phyloP scores from a whole-genome alignment of 192 early-diverging fungal genomes.

The Linnemannia schmuckeri region DNA sequence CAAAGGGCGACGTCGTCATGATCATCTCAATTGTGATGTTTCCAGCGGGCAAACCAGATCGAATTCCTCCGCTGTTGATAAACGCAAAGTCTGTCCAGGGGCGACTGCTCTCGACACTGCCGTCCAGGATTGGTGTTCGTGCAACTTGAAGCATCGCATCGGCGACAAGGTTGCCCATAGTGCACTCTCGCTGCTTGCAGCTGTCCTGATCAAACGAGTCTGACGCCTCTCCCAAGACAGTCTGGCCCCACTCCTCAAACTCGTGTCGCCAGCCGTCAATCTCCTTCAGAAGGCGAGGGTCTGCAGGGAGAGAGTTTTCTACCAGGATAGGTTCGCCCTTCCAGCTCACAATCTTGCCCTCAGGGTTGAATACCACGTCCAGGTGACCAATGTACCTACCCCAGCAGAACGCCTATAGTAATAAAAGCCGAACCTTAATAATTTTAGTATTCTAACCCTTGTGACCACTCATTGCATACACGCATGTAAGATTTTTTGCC shows the following conservation, averaged over 20 bases:
- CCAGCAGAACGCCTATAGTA: slow-evolving; percentile 60
- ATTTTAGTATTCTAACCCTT: neutral
- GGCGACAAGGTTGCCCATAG: slow-evolving; percentile 74
- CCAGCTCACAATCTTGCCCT: slow-evolving; percentile 66
- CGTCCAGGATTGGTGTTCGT: slow-evolving; percentile 1
- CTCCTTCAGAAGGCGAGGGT: slow-evolving; percentile 56
- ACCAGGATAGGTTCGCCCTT: slow-evolving; percentile 73
- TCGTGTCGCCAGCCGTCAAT: slow-evolving; percentile 61
- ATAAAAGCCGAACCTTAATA: slow-evolving; percentile 2
- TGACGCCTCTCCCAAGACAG: slow-evolving; percentile 59
- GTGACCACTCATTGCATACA: neutral
- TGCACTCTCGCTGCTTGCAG: slow-evolving; percentile 66
- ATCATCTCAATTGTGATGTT: slow-evolving; percentile 70
- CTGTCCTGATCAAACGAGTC: slow-evolving; percentile 56
- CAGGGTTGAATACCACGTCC: slow-evolving; percentile 70
- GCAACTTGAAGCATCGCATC: slow-evolving; percentile 71
- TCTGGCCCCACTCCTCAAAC: slow-evolving; percentile 60
- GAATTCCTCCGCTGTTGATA: slow-evolving; percentile 75
- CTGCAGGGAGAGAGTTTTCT: slow-evolving; percentile 62
- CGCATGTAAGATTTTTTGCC: neutral
- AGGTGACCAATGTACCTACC: slow-evolving; percentile 75
- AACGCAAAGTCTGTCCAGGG: slow-evolving; percentile 65
- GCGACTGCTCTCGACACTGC: neutral
- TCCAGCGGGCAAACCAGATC: slow-evolving; percentile 65
- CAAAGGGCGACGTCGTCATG: slow-evolving; percentile 74